phyloP scores from a whole-genome alignment of 495 filamentous ascomycete species.

The Friedmanniomyces endolithicus region DNA sequence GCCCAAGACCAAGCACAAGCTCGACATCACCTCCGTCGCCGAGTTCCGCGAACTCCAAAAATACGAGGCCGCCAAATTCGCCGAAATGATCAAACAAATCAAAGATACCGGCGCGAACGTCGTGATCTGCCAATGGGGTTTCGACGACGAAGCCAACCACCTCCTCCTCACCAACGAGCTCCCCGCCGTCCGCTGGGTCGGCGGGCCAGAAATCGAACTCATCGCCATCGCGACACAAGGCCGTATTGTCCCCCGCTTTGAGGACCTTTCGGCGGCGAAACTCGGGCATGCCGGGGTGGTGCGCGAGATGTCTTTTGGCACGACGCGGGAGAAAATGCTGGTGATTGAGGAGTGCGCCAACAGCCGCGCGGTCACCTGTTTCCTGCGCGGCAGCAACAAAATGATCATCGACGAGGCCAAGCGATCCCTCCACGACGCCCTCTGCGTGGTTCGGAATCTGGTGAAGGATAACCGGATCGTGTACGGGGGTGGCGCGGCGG shows the following conservation, averaged over 20 bases:
- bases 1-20: slow-evolving; percentile 99
- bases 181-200: slow-evolving; percentile 94
- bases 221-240: slow-evolving; percentile 98
- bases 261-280: slow-evolving; percentile 82
- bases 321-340: slow-evolving; percentile 97
- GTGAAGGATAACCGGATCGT: slow-evolving; percentile 94
- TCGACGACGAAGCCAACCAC: slow-evolving; percentile 98
- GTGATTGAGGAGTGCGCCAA: slow-evolving; percentile 99
- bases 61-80: slow-evolving; percentile 91
- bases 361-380: slow-evolving; percentile 88
- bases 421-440: slow-evolving; percentile 89
- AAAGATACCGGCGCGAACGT: slow-evolving; percentile 96
- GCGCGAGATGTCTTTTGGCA: slow-evolving; percentile 90
- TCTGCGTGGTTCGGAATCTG: slow-evolving; percentile 94
- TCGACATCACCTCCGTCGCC: slow-evolving; percentile 93
- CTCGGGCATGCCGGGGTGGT: slow-evolving; percentile 83
- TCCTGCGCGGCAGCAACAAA: slow-evolving; percentile 96
- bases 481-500: slow-evolving; percentile 94
- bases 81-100: slow-evolving; percentile 97
- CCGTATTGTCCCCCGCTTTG: slow-evolving; percentile 92
- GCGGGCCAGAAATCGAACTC: slow-evolving; percentile 93
- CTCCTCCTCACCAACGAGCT: slow-evolving; percentile 89
- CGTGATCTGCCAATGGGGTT: slow-evolving; percentile 98
- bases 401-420: slow-evolving; percentile 99
- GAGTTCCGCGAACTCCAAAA: slow-evolving; percentile 94